phyloP scores from a whole-genome alignment of 768 basidiomycete genomes.

The Tulasnella sp. region DNA sequence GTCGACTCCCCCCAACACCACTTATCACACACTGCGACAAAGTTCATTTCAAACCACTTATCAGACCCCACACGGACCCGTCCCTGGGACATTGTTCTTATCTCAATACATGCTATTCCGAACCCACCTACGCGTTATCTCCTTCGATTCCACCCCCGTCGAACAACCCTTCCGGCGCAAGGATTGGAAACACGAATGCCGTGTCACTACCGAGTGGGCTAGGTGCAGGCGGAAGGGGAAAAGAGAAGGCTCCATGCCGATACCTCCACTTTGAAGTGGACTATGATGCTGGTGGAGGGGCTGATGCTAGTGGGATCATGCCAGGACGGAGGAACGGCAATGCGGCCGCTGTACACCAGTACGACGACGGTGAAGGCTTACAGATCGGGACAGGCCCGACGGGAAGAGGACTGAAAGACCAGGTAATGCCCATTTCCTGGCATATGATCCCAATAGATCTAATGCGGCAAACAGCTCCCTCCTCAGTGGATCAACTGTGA shows the following conservation, averaged over 20 bases:
- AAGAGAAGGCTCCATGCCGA: slow-evolving; percentile 81
- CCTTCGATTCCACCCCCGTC: slow-evolving; percentile 68
- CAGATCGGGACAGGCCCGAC: not conserved
- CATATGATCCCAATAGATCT: no score
- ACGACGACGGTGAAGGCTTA: not conserved
- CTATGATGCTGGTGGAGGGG: slow-evolving; percentile 43
- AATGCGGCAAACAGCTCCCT: slow-evolving; percentile 46
- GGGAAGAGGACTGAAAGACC: slow-evolving; percentile 22
- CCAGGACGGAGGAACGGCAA: slow-evolving; percentile 21
- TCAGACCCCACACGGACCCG: slow-evolving; percentile 82
- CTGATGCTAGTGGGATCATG: slow-evolving; percentile 1
- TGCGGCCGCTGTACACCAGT: slow-evolving; percentile 33
- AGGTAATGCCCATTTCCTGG: slow-evolving; percentile 29
- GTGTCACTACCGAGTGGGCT: slow-evolving; percentile 71
- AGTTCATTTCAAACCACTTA: slow-evolving; percentile 83
- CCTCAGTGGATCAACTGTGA: slow-evolving; percentile 99
- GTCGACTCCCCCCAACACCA: slow-evolving; percentile 1
- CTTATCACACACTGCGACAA: slow-evolving; percentile 11
- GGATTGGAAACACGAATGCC: slow-evolving; percentile 28
- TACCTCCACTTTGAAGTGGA: slow-evolving; percentile 87
- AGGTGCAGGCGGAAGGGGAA: slow-evolving; percentile 81
- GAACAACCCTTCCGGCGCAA: slow-evolving; percentile 21
- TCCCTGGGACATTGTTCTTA: slow-evolving; percentile 92
- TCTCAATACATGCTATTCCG: slow-evolving; percentile 94
- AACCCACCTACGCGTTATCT: slow-evolving; percentile 78